A percentile compares a stretch with the other conserved stretches of the same genome.
Conservation (phyloP, 148 eudicot species). For the Pharnaceum exiguum region DNA sequence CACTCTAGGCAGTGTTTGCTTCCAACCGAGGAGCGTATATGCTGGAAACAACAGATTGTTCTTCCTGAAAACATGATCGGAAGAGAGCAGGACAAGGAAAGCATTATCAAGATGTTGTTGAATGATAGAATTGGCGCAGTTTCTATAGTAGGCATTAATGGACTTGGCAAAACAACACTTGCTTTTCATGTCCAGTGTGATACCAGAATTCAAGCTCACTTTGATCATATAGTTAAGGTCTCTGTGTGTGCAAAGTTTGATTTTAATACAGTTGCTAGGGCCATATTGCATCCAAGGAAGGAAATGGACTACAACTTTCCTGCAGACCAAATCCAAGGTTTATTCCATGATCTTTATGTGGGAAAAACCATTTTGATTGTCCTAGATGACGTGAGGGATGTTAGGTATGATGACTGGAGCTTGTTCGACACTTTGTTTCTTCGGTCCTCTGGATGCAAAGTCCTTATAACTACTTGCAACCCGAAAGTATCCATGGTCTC, state of each 20-base stretch:
- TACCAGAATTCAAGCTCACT: background rate
- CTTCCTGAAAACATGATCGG: background rate
- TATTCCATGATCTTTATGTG: background rate
- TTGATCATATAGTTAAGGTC: conserved; percentile 5
- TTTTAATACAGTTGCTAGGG: background rate
- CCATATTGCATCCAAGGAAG: background rate
- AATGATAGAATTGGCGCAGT: background rate
- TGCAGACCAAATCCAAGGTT: background rate
- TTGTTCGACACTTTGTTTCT: background rate
- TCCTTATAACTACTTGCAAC: conserved; percentile 3
- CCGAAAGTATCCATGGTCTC: conserved; percentile 5
- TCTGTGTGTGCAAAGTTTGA: conserved; percentile 3
- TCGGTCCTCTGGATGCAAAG: conserved; percentile 1
- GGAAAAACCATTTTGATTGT: conserved; percentile 3
- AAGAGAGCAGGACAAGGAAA: conserved; percentile 9
- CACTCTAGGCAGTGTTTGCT: background rate
- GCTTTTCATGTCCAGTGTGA: background rate
- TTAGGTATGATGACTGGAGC: conserved; percentile 4
- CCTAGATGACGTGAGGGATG: conserved; percentile 14
- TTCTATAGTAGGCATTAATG: conserved; percentile 13
- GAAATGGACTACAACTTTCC: background rate
- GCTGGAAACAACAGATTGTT: background rate
- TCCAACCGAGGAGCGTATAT: background rate
- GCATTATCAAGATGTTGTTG: background rate
- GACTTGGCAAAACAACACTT: conserved; percentile 14